Conservation (phyloP, 1,139 yeast species). For the Blastobotrys indianensis region DNA sequence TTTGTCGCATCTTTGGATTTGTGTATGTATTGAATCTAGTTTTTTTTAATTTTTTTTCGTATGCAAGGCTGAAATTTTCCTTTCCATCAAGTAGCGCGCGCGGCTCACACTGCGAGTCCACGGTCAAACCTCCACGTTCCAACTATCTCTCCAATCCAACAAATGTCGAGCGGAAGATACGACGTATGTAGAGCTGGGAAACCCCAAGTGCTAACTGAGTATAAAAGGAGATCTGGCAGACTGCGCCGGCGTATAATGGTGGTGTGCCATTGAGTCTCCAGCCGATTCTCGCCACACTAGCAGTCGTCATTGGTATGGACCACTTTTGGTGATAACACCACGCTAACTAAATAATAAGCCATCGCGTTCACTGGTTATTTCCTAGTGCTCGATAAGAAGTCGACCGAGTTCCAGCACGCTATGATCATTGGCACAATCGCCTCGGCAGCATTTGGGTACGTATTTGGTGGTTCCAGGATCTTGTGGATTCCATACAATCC, state of each 20-base stretch:
- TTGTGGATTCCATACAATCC: too few relatives aligned
- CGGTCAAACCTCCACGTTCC: background rate
- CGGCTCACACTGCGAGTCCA: background rate
- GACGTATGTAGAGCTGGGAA: too few relatives aligned
- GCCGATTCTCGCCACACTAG: constrained; percentile 8
- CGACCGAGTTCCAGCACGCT: constrained; percentile 19
- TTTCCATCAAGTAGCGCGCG: background rate
- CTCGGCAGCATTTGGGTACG: constrained; percentile 33
- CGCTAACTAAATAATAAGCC: constrained; percentile 12
- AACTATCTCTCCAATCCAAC: too few relatives aligned
- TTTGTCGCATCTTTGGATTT: constrained; percentile 68
- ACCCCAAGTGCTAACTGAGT: too few relatives aligned
- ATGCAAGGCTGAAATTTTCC: background rate
- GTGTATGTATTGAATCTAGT: background rate
- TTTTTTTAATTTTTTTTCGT: background rate
- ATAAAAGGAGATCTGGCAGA: background rate
- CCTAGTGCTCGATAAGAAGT: constrained; percentile 22
- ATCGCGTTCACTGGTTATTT: constrained; percentile 23
- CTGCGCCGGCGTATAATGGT: constrained; percentile 1
- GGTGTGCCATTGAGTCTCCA: constrained; percentile 5
- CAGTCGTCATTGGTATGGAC: constrained; percentile 9
- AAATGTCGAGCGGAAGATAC: too few relatives aligned
- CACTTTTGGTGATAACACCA: background rate
- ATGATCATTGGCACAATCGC: constrained; percentile 25
- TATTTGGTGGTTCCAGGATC: constrained; percentile 1